Conservation (phyloP, 2,329 filamentous ascomycete species). For the Dothiorella sarmentorum region DNA sequence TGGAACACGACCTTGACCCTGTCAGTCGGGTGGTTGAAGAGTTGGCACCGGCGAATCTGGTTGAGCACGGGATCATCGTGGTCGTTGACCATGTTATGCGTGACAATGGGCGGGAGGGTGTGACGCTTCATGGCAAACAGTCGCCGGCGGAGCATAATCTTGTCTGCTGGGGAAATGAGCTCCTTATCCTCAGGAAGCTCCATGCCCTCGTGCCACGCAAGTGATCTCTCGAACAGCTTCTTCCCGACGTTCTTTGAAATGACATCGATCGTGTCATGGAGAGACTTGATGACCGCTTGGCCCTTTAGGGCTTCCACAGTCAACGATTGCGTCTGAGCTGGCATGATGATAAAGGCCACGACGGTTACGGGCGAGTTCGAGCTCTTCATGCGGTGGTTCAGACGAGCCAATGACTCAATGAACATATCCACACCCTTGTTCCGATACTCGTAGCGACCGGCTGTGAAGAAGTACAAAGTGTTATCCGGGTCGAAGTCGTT, state of each 20-base stretch:
- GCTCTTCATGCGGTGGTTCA: slow-evolving; percentile 89
- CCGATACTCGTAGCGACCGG: slow-evolving; percentile 93
- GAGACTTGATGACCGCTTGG: slow-evolving; percentile 94
- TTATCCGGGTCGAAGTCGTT: slow-evolving; percentile 97
- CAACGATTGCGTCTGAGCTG: slow-evolving; percentile 89
- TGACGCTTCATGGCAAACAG: slow-evolving; percentile 96
- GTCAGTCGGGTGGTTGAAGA: slow-evolving; percentile 94
- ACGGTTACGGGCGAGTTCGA: slow-evolving; percentile 87
- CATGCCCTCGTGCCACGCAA: slow-evolving; percentile 94
- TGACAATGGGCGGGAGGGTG: slow-evolving; percentile 88
- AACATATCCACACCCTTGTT: slow-evolving; percentile 99
- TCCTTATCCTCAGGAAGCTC: slow-evolving; percentile 95
- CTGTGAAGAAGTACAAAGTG: slow-evolving; percentile 96
- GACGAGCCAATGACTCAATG: slow-evolving; percentile 87
- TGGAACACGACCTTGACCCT: slow-evolving; percentile 98
- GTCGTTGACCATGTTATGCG: slow-evolving; percentile 98
- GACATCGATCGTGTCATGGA: slow-evolving; percentile 86
- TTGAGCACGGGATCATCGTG: slow-evolving; percentile 89
- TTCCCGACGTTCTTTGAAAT: slow-evolving; percentile 91
- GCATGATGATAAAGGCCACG: slow-evolving; percentile 98
- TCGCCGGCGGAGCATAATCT: slow-evolving; percentile 83
- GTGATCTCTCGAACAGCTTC: slow-evolving; percentile 88
- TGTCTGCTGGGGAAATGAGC: slow-evolving; percentile 85
- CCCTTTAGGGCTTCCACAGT: slow-evolving; percentile 95
- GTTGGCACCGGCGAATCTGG: slow-evolving; percentile 90